Base-by-base conservation (phyloP, 129 eudicot species). In the Centaurea solstitialis region DNA sequence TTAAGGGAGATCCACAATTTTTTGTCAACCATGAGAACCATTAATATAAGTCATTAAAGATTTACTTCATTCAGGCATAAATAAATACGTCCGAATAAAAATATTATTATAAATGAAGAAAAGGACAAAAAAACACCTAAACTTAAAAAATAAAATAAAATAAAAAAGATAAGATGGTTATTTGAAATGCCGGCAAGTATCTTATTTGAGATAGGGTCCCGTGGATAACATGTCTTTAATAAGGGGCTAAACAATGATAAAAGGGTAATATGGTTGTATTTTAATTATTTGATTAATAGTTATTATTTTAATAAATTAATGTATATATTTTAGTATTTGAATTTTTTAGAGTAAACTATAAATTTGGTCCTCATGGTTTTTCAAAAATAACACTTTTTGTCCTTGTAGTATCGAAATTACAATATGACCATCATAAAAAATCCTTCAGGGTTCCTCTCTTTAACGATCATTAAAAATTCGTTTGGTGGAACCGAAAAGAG, bases 121-220 rank as follows among this genome's bases (percentile, higher is more conserved):
- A 74, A 74, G 6, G 59, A 64, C 84, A 40, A 61, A 7, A 23
- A 22, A 62, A 0, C 35, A 30, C 35, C 61, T 13, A 53, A 53
- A 1, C 7, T 15, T 53, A 0, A 53, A 53, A n/a, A n/a, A n/a
- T n/a, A 53, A 53, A 62, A 62, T 62, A 8, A 64, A 20, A 7
- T 7, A 64, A 17, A 43, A 64, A 62, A 0, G 30, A 22, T 21
- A 64, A 22, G 5, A 20, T 18, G 61, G 75, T 78, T 68, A 78
- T 21, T 70, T 70, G 43, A 41, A 30, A 64, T 37, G 33, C 74
- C 79, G 68, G 59, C 84, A 73, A 73, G 67, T 64, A 80, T 80
- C 84, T 72, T 72, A 80, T 62, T 18, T 67, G 38, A 41, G 79
- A 80, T 80, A 64, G 8, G 40, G 45, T 64, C 79, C 73, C 50